Conservation (phyloP, 768 basidiomycete genomes). For the Leccinum boreale region DNA sequence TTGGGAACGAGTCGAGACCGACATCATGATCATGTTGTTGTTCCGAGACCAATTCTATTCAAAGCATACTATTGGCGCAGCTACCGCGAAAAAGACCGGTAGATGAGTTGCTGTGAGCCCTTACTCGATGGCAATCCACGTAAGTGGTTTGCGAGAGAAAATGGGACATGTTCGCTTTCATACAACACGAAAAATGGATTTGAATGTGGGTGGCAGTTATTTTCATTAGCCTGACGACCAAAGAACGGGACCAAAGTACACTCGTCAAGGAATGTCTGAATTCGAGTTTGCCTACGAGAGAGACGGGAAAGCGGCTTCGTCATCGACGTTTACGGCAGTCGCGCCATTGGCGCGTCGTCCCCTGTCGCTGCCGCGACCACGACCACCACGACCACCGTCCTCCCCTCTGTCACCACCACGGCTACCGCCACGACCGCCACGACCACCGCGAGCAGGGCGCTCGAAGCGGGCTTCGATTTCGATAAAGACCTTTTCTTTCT, state of each 20-base stretch:
- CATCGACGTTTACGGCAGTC: constrained; percentile 66
- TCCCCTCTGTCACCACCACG: constrained; percentile 46
- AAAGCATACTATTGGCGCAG: constrained; percentile 2
- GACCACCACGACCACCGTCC: constrained; percentile 44
- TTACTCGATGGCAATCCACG: background rate
- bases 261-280: constrained; percentile 4
- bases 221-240: constrained; percentile 9
- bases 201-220: constrained; percentile 8
- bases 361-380: constrained; percentile 38
- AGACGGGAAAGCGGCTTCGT: constrained; percentile 87
- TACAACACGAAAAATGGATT: constrained; percentile 11
- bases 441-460: constrained; percentile 68
- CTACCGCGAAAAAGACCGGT: constrained; percentile 1
- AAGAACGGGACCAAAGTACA: constrained; percentile 3
- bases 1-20: constrained; percentile 50
- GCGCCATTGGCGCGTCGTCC: constrained; percentile 37
- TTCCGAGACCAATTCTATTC: background rate
- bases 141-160: too few relatives aligned
- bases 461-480: constrained; percentile 92
- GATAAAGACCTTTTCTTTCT: constrained; percentile 88
- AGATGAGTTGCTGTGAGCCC: constrained; percentile 14
- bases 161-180: background rate
- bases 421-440: constrained; percentile 33
- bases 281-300: constrained; percentile 45
- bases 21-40: constrained; percentile 28